Base-by-base conservation (phyloP, 2,329 filamentous ascomycete genomes). In the Paraconiothyrium brasiliense region DNA sequence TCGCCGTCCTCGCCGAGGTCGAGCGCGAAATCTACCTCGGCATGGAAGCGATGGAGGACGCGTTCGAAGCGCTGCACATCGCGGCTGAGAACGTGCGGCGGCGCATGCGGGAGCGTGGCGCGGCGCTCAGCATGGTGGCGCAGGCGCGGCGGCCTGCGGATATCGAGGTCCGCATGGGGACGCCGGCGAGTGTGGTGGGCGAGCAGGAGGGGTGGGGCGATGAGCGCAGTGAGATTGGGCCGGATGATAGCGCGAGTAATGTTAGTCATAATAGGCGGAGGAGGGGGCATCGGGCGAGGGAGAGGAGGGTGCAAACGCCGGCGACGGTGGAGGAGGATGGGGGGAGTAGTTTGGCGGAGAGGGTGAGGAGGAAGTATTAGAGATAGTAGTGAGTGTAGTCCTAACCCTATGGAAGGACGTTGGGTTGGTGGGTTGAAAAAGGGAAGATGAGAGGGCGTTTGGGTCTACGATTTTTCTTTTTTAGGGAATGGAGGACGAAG, bases 11-110 rank as follows among this genome's bases (percentile, higher is more conserved):
- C 6, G 93, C 93, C 8, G 94, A 97, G 79, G 89, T 97, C 43
- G 94, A 98, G 79, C 89, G 93, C 7, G 93, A 97, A 73, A 97
- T 98, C 60, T 97, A 94, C 79, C 86, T 89, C 37, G 92, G 94
- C 64, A 98, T 98, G 94, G 94, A 98, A 80, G 89, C 89, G 0
- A 86, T 98, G 27, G 94, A 98, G 78, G 93, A 97, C 74, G 93
- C 94, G 0, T 97, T 98, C 70, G 94, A 98, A 80, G 89, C 88
- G 32, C 84, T 98, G n/a, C 94, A 98, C 75, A 86, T 88, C 67
- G 90, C 90, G 72, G 94, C 94, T 1, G 93, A 97, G 80, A 79
- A 84, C 20, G 92, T 97, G 16, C 89, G 94, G 5, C 89, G 87
- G 24, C 87, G 90, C 0, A 84, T 98, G 5, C 90, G 94, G 6